These are phyloP conservation scores for Proliferodiscus dingleyae DNA, from an alignment of 2,329 filamentous ascomycete species.

Conservation along the genomic window DNA sequence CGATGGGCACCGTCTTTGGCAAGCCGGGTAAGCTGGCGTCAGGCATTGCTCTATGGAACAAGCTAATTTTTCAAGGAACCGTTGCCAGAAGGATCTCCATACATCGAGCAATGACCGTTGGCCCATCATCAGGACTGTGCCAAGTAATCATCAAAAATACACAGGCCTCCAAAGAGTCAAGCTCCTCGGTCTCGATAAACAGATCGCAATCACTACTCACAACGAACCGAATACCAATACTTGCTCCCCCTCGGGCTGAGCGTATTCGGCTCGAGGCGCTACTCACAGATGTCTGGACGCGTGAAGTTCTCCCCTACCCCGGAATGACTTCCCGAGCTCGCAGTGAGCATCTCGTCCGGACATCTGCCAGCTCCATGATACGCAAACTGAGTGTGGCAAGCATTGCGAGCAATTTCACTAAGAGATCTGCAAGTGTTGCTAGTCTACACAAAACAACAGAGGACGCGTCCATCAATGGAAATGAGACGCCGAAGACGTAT, in stretches of 20 bases:
- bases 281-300: slow-evolving; percentile 78
- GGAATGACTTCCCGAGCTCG: slow-evolving; percentile 65
- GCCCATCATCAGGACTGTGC: slow-evolving; percentile 60
- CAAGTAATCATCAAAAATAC: slow-evolving; percentile 89
- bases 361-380: slow-evolving; percentile 81
- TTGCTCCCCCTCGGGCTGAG: slow-evolving; percentile 71
- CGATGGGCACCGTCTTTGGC: slow-evolving; percentile 70
- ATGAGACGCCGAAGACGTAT: slow-evolving; percentile 11
- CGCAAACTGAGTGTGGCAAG: slow-evolving; percentile 80
- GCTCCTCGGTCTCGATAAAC: slow-evolving; percentile 51
- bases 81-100: slow-evolving; percentile 68
- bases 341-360: slow-evolving; percentile 67
- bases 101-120: slow-evolving; percentile 70
- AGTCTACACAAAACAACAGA: slow-evolving; percentile 25
- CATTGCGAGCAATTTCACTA: slow-evolving; percentile 71
- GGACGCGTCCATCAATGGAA: slow-evolving; percentile 16
- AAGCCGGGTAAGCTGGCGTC: slow-evolving; percentile 52
- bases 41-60: neutral
- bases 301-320: slow-evolving; percentile 73
- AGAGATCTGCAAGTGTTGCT: slow-evolving; percentile 48
- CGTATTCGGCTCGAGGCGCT: slow-evolving; percentile 70
- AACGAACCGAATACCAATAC: slow-evolving; percentile 61
- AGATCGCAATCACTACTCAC: slow-evolving; percentile 76
- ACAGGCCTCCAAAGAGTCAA: slow-evolving; percentile 55
- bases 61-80: slow-evolving; percentile 41